Percentiles rank a stretch among this genome's conserved stretches.
Conservation (phyloP, 2,329 filamentous ascomycete species). For the Parastagonospora avenae region DNA sequence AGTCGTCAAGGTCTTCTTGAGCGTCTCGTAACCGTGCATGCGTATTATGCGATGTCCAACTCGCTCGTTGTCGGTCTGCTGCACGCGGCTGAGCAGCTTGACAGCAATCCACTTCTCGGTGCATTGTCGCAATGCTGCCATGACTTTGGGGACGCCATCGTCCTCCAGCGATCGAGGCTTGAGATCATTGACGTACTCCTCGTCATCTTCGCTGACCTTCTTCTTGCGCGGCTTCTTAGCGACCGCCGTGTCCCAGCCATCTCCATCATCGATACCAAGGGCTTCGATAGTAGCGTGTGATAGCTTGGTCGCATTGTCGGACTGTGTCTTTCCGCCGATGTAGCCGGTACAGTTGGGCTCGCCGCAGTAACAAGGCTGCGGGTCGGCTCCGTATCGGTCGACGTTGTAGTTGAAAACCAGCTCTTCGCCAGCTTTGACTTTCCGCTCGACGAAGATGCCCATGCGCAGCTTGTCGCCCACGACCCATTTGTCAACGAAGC, state of each 20-base stretch:
- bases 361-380: constrained; percentile 94
- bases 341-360: constrained; percentile 95
- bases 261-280: constrained; percentile 89
- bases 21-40: constrained; percentile 96
- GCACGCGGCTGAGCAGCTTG: constrained; percentile 88
- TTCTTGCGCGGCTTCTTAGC: constrained; percentile 92
- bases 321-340: constrained; percentile 97
- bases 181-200: constrained; percentile 92
- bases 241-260: constrained; percentile 89
- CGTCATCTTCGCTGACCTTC: constrained; percentile 87
- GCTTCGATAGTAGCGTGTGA: constrained; percentile 90
- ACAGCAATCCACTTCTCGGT: constrained; percentile 99
- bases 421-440: constrained; percentile 87
- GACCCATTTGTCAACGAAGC: constrained; percentile 99
- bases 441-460: constrained; percentile 93
- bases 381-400: constrained; percentile 94
- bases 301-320: constrained; percentile 90
- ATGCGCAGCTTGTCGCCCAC: constrained; percentile 96
- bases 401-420: constrained; percentile 99
- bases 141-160: constrained; percentile 86
- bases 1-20: constrained; percentile 82
- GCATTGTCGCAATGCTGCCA: constrained; percentile 95
- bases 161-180: constrained; percentile 80
- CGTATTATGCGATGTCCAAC: constrained; percentile 88
- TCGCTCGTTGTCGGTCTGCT: constrained; percentile 82